Conservation (phyloP, 495 filamentous ascomycete species). For the Talaromyces liani region DNA sequence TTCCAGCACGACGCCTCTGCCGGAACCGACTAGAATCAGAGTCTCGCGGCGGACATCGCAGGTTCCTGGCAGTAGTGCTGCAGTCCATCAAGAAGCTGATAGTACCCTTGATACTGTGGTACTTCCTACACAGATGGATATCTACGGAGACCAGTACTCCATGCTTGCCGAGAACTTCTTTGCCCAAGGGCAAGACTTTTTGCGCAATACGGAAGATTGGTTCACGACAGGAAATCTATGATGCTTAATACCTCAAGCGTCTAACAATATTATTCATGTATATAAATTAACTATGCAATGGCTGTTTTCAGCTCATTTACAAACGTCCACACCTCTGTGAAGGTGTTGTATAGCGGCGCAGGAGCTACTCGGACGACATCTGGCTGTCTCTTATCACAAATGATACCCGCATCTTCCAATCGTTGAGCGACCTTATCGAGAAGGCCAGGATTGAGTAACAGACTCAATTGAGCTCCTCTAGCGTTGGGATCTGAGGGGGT, state of each 20-base stretch:
- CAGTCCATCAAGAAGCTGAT: not conserved
- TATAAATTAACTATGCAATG: conserved; percentile 10
- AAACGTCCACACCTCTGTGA: conserved; percentile 70
- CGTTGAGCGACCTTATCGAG: conserved; percentile 61
- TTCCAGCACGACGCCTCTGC: conserved; percentile 36
- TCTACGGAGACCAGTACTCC: conserved; percentile 39
- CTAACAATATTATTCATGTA: not conserved
- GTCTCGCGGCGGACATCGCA: not conserved
- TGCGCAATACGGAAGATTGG: conserved; percentile 30
- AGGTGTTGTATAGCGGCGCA: conserved; percentile 82
- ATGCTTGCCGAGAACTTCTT: conserved; percentile 45
- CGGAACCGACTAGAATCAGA: conserved; percentile 33
- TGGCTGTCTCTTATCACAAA: conserved; percentile 88
- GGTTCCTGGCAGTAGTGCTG: not conserved
- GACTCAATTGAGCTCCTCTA: conserved; percentile 82
- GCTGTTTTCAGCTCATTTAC: conserved; percentile 43
- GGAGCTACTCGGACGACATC: conserved; percentile 94
- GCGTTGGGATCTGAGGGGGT: conserved; percentile 64
- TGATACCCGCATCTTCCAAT: conserved; percentile 61
- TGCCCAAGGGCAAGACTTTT: conserved; percentile 36
- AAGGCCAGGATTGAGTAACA: conserved; percentile 59
- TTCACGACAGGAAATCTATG: conserved; percentile 34
- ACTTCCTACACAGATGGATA: conserved; percentile 21
- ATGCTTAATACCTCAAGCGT: not conserved
- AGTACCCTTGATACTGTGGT: conserved; percentile 3